These are phyloP conservation scores for Taphrina flavorubra DNA, from an alignment of 1,139 yeast species.

Conservation along the genomic window DNA sequence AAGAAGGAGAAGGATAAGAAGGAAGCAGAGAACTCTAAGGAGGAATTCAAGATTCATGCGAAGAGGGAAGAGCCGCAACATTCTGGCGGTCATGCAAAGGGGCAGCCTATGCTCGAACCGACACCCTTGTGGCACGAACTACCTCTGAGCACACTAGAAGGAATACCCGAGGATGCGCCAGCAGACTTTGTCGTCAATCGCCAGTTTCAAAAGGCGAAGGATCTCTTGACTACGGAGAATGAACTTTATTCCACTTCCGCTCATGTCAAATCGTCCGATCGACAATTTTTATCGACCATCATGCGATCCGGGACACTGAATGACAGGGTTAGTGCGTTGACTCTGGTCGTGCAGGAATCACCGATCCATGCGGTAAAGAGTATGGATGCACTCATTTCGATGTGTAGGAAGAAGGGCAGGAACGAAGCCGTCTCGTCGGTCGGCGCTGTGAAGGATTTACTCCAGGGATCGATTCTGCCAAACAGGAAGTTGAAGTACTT, in stretches of 20 bases:
- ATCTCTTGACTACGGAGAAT: conserved; percentile 72
- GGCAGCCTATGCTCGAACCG: conserved; percentile 31
- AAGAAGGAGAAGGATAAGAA: conserved; percentile 52
- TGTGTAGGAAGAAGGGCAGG: conserved; percentile 89
- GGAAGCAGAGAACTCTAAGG: conserved; percentile 46
- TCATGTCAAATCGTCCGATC: conserved; percentile 62
- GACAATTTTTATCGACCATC: conserved; percentile 85
- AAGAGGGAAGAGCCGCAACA: conserved; percentile 43
- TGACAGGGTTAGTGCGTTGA: conserved; percentile 94
- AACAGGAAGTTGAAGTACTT: conserved; percentile 81
- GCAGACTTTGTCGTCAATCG: conserved; percentile 61
- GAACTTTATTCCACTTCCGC: conserved; percentile 50
- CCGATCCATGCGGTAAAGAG: conserved; percentile 89
- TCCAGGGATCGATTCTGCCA: conserved; percentile 76
- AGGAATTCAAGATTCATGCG: conserved; percentile 47
- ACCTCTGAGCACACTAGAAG: conserved; percentile 19
- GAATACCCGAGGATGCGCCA: conserved; percentile 50
- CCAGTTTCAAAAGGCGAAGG: conserved; percentile 70
- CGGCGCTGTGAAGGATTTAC: conserved; percentile 86
- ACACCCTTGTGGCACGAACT: conserved; percentile 36
- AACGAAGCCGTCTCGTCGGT: conserved; percentile 91
- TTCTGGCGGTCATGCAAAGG: conserved; percentile 24
- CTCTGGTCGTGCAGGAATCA: conserved; percentile 90
- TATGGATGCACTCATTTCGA: conserved; percentile 72
- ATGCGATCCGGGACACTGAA: conserved; percentile 90